phyloP scores from a whole-genome alignment of 2,329 filamentous ascomycete genomes.

The Colletotrichum sp. region DNA sequence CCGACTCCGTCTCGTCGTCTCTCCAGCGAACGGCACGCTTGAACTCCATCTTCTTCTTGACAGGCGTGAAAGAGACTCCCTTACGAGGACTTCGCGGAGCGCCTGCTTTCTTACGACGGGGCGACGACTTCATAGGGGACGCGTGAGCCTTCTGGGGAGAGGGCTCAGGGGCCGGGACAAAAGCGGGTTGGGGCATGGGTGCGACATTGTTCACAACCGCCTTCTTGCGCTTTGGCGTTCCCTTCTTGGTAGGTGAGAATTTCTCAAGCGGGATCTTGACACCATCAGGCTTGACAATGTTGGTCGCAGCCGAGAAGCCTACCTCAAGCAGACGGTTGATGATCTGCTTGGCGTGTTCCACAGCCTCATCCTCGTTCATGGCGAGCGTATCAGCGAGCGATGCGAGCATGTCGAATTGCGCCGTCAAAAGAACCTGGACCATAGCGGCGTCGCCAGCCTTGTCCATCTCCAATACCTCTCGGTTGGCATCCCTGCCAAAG shows the following conservation, averaged over 20 bases:
- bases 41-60: slow-evolving; percentile 73
- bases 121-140: slow-evolving; percentile 78
- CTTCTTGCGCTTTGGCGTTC: slow-evolving; percentile 80
- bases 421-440: slow-evolving; percentile 83
- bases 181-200: slow-evolving; percentile 48
- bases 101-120: slow-evolving; percentile 76
- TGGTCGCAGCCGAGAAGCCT: slow-evolving; percentile 76
- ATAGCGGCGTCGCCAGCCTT: slow-evolving; percentile 78
- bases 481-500: slow-evolving; percentile 80
- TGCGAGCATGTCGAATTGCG: slow-evolving; percentile 90
- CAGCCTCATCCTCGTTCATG: slow-evolving; percentile 84
- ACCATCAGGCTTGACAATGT: slow-evolving; percentile 91
- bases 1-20: slow-evolving; percentile 84
- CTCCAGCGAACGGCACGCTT: slow-evolving; percentile 90
- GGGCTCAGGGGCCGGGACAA: slow-evolving; percentile 36
- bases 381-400: slow-evolving; percentile 81
- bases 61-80: slow-evolving; percentile 80
- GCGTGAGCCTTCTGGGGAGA: slow-evolving; percentile 25
- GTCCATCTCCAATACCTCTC: slow-evolving; percentile 82
- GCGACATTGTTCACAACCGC: slow-evolving; percentile 44
- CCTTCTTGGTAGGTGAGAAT: slow-evolving; percentile 72
- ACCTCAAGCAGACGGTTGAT: slow-evolving; percentile 79
- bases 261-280: slow-evolving; percentile 64
- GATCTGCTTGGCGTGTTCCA: slow-evolving; percentile 78
- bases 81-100: slow-evolving; percentile 55